phyloP scores from a whole-genome alignment of 2,329 filamentous ascomycete genomes.

The Phialocephala subalpina region DNA sequence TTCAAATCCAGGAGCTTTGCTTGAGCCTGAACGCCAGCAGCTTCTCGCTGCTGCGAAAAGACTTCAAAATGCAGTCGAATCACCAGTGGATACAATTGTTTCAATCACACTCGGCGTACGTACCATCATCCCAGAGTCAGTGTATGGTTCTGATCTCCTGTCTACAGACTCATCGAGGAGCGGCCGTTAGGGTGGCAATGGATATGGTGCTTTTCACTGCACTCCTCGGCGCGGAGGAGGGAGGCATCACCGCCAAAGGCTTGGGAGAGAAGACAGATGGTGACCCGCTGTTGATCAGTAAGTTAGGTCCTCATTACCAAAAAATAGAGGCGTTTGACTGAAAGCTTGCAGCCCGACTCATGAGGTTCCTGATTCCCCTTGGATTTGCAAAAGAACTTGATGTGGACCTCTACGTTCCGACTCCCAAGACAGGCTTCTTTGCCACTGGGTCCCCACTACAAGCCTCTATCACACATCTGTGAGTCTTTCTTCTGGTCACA shows the following conservation, averaged over 20 bases:
- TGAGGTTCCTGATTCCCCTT: neutral
- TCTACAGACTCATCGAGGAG: neutral
- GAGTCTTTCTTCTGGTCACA: neutral
- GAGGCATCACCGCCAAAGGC: neutral
- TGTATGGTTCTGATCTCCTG: neutral
- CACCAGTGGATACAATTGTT: neutral
- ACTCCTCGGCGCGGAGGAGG: neutral
- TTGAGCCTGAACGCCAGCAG: neutral
- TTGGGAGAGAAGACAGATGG: neutral
- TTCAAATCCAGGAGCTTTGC: neutral
- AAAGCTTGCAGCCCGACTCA: neutral
- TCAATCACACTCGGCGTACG: neutral
- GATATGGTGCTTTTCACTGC: neutral
- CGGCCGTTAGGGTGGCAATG: neutral
- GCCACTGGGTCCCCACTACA: neutral
- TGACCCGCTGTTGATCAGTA: neutral
- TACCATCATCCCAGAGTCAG: neutral
- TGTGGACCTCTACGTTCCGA: neutral
- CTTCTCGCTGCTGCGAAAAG: neutral
- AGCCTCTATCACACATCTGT: neutral
- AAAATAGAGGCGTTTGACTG: neutral
- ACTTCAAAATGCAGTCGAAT: neutral
- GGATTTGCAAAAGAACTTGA: conserved; percentile 1
- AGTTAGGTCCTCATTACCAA: neutral
- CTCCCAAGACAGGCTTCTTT: neutral